Evolutionary conservation across 179 eudicot genomes (phyloP).

Genomic region (Beta corolliflora): DNA sequence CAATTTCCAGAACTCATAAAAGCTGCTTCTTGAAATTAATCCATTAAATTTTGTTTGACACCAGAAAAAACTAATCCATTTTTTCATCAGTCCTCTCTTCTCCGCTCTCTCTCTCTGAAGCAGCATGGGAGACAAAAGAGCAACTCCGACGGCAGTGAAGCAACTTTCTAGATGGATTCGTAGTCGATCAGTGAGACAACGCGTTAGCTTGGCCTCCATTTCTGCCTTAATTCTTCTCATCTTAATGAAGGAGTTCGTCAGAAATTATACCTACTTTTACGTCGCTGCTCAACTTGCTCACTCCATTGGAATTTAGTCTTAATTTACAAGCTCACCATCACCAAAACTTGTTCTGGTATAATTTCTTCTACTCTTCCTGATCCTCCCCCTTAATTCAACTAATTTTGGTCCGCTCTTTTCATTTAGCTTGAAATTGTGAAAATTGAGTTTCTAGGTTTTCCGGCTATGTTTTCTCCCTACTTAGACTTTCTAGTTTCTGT

Average conservation of each 20-base stretch:
- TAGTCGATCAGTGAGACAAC: constrained; percentile 54
- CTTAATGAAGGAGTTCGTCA: constrained; percentile 39
- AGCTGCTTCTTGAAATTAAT: too few species aligned
- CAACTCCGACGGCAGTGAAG: constrained; percentile 15
- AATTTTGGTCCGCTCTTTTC: background rate
- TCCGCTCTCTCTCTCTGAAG: background rate
- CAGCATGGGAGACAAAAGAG: constrained; percentile 12
- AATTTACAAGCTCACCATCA: constrained; percentile 11
- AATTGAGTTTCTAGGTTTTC: too few species aligned
- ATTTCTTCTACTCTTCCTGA: background rate
- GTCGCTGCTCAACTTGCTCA: constrained; percentile 18
- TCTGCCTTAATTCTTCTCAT: constrained; percentile 39
- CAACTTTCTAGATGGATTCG: constrained; percentile 47
- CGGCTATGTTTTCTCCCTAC: too few species aligned
- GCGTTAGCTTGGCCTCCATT: constrained; percentile 37
- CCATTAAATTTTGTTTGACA: too few species aligned
- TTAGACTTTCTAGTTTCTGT: too few species aligned
- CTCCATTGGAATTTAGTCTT: constrained; percentile 5
- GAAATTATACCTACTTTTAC: constrained; percentile 27
- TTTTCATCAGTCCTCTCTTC: background rate
- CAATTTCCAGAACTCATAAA: too few species aligned
- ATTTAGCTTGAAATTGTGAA: background rate
- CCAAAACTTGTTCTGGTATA: constrained; percentile 19
- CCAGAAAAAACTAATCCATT: too few species aligned
- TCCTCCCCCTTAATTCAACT: background rate